phyloP scores from a whole-genome alignment of 2,329 filamentous ascomycete species.

The Lojkania enalia region DNA sequence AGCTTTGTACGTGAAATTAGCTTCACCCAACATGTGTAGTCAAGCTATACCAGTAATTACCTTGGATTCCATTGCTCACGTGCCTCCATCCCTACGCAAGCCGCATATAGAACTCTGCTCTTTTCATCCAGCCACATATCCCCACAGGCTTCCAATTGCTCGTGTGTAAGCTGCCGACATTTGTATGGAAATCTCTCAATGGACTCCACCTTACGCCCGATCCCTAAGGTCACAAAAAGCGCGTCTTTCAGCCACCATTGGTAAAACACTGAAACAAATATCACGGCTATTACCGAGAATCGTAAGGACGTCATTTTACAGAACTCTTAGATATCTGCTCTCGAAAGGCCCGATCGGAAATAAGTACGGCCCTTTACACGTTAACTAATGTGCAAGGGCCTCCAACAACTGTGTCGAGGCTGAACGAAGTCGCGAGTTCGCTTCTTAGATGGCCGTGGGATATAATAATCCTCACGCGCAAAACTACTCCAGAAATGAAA shows the following conservation, averaged over 20 bases:
- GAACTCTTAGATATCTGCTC: too few relatives aligned
- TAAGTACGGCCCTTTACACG: too few relatives aligned
- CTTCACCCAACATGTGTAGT: too few relatives aligned
- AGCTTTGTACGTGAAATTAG: background rate
- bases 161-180: constrained; percentile 9
- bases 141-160: constrained; percentile 14
- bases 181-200: constrained; percentile 18
- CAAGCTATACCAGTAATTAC: too few relatives aligned
- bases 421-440: too few relatives aligned
- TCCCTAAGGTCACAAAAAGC: constrained; percentile 6
- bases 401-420: too few relatives aligned
- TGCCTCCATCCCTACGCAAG: constrained; percentile 9
- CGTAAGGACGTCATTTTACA: too few relatives aligned
- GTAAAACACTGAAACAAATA: constrained; percentile 7
- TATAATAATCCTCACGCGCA: too few relatives aligned
- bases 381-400: too few relatives aligned
- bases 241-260: constrained; percentile 9
- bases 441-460: too few relatives aligned
- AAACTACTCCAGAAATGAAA: too few relatives aligned
- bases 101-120: constrained; percentile 15
- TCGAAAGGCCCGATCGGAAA: too few relatives aligned
- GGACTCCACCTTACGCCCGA: constrained; percentile 5
- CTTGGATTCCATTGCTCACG: constrained; percentile 15
- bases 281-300: constrained; percentile 20
- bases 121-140: constrained; percentile 18